These are phyloP conservation scores for Medicago lupulina DNA, from an alignment of 306 rosid genomes.

Conservation along the genomic window DNA sequence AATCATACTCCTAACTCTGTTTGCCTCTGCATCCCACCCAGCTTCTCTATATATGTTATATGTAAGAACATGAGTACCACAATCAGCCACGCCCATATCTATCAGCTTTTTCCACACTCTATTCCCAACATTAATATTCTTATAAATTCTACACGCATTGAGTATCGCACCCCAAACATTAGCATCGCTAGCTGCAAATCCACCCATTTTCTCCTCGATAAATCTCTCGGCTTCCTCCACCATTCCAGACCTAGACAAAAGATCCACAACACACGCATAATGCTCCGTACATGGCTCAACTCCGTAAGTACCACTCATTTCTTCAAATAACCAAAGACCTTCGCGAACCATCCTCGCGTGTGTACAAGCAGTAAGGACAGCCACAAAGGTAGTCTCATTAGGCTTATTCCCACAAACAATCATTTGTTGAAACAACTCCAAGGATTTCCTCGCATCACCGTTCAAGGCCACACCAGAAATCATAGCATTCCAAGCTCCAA, in stretches of 20 bases:
- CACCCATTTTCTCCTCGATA: conserved; percentile 80
- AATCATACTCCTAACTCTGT: conserved; percentile 60
- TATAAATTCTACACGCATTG: conserved; percentile 76
- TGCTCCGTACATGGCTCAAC: conserved; percentile 42
- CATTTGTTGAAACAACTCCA: conserved; percentile 63
- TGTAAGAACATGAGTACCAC: conserved; percentile 75
- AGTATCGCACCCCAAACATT: conserved; percentile 82
- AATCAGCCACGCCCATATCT: conserved; percentile 61
- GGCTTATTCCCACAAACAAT: conserved; percentile 45
- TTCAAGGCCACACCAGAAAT: conserved; percentile 67
- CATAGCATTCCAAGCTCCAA: conserved; percentile 77
- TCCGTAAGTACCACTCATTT: conserved; percentile 52
- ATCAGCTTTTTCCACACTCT: conserved; percentile 72
- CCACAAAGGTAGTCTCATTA: conserved; percentile 68
- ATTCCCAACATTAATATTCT: conserved; percentile 64
- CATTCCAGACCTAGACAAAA: conserved; percentile 76
- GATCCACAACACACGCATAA: conserved; percentile 62
- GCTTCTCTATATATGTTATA: conserved; percentile 75
- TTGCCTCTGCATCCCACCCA: conserved; percentile 80
- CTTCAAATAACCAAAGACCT: conserved; percentile 66
- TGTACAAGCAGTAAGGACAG: conserved; percentile 68
- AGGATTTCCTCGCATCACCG: conserved; percentile 65
- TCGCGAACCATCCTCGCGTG: conserved; percentile 62
- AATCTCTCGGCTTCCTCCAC: conserved; percentile 77
- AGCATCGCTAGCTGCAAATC: conserved; percentile 59